Percentiles rank a stretch among this genome's conserved stretches.
Conservation (phyloP, 768 basidiomycete genomes). For the Obba rivulosa region DNA sequence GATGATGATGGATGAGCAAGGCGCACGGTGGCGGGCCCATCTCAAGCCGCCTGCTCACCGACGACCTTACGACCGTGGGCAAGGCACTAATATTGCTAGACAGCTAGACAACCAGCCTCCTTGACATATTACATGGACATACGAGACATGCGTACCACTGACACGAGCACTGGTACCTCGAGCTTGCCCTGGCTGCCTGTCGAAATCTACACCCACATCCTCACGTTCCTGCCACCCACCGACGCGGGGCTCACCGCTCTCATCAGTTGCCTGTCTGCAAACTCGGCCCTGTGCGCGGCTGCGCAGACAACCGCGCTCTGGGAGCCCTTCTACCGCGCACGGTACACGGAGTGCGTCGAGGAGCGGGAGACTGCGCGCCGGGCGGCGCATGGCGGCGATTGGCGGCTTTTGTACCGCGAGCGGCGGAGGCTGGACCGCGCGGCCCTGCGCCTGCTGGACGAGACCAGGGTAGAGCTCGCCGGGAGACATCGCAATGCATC, state of each 20-base stretch:
- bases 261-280: constrained; percentile 34
- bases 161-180: not conserved
- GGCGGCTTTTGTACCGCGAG: constrained; percentile 40
- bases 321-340: constrained; percentile 45
- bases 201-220: constrained; percentile 34
- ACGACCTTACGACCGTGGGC: no score
- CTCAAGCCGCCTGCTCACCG: no score
- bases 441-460: constrained; percentile 36
- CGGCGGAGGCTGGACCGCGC: constrained; percentile 39
- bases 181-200: constrained; percentile 22
- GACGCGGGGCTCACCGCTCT: constrained; percentile 29
- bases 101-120: not conserved
- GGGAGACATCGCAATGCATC: constrained; percentile 35
- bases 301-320: constrained; percentile 39
- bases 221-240: constrained; percentile 27
- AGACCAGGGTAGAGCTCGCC: constrained; percentile 32
- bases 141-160: not conserved
- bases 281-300: constrained; percentile 37
- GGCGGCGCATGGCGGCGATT: constrained; percentile 30
- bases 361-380: constrained; percentile 32
- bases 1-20: no score
- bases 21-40: no score
- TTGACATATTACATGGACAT: not conserved
- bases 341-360: constrained; percentile 40
- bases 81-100: no score